These are phyloP conservation scores for Syzygium aromaticum DNA, from an alignment of 345 rosid species.

Conservation along the genomic window DNA sequence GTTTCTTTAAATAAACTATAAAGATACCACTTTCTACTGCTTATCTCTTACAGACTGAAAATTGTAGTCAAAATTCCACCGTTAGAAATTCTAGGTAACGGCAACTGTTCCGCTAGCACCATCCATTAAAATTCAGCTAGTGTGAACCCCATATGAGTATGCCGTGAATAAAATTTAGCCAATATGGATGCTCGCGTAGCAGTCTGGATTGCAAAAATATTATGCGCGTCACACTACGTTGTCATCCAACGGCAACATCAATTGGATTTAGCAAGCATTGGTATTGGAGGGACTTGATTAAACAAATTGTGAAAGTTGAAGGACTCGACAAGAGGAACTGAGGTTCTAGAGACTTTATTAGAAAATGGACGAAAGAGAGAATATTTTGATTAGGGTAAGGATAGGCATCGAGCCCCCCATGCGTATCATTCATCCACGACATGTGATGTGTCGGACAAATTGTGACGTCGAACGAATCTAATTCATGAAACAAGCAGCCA, in stretches of 20 bases:
- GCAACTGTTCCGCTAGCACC: not conserved
- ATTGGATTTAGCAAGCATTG: not conserved
- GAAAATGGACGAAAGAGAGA: not conserved
- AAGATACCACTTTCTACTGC: not conserved
- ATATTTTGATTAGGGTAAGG: not conserved
- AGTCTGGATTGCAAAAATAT: not conserved
- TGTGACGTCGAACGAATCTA: not conserved
- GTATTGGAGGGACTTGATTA: not conserved
- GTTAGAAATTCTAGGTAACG: not conserved
- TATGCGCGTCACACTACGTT: not conserved
- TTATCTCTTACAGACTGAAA: not conserved
- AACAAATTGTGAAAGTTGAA: not conserved
- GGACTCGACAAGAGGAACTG: not conserved
- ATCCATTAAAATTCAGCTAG: not conserved
- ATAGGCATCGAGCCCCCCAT: not conserved
- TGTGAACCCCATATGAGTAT: not conserved
- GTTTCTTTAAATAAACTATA: not conserved
- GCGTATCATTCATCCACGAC: not conserved
- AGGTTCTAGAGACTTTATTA: not conserved
- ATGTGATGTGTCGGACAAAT: not conserved
- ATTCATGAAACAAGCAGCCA: not conserved
- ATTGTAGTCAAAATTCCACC: too few species aligned
- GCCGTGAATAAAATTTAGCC: not conserved
- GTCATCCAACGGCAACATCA: not conserved
- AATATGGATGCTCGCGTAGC: not conserved